Conservation (phyloP, 2,329 filamentous ascomycete genomes). For the Hypocreales sp. region DNA sequence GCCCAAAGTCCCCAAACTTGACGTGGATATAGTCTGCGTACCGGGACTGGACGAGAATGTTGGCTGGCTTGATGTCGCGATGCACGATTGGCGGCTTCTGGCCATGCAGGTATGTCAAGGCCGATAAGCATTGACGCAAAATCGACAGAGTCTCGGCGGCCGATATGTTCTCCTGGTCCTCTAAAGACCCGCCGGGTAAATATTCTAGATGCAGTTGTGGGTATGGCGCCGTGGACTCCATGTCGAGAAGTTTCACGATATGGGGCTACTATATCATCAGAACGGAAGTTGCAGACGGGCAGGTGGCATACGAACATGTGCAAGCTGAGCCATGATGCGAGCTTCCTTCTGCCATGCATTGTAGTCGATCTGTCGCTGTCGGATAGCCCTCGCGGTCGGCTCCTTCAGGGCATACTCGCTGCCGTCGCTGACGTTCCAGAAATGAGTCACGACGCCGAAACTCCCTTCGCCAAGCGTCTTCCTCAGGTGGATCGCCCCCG, state of each 20-base stretch:
- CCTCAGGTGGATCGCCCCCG: constrained; percentile 4
- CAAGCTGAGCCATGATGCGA: constrained; percentile 8
- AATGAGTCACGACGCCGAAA: constrained; percentile 7
- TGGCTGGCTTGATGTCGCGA: constrained; percentile 86
- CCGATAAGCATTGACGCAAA: constrained; percentile 5
- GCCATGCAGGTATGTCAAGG: constrained; percentile 6
- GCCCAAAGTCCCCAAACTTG: constrained; percentile 82
- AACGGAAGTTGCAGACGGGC: background rate
- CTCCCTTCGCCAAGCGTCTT: constrained; percentile 5
- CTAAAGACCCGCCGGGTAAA: constrained; percentile 3
- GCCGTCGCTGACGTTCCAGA: constrained; percentile 10
- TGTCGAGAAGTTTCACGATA: constrained; percentile 4
- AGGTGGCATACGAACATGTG: constrained; percentile 6
- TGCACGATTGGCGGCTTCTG: constrained; percentile 49
- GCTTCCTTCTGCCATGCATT: constrained; percentile 8
- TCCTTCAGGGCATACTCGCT: constrained; percentile 8
- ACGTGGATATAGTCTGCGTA: constrained; percentile 60
- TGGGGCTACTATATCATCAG: constrained; percentile 4
- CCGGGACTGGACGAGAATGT: constrained; percentile 58
- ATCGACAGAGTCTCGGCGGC: constrained; percentile 3
- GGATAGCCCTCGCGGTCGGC: constrained; percentile 2
- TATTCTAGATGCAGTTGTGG: constrained; percentile 5
- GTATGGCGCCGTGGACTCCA: background rate
- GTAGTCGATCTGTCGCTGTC: background rate
- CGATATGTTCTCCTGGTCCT: constrained; percentile 1